Evolutionary conservation across 768 basidiomycete species (phyloP).

Genomic region (Boletus patriciae): DNA sequence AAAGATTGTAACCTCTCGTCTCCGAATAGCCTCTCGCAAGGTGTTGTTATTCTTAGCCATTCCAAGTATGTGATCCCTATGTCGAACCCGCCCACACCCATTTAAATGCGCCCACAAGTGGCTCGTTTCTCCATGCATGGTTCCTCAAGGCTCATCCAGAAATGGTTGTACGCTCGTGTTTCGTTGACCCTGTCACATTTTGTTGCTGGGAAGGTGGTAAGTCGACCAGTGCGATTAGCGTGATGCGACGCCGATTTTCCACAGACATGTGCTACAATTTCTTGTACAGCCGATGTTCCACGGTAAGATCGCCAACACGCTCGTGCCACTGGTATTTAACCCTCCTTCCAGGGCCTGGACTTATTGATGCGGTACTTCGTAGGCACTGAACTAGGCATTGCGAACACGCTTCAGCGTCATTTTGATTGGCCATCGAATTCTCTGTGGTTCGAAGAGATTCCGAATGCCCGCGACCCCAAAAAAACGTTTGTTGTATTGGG

Average conservation of each 20-base stretch:
- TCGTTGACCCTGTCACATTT: conserved; percentile 88
- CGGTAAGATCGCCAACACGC: conserved; percentile 40
- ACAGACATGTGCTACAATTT: conserved; percentile 90
- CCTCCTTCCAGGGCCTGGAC: conserved; percentile 59
- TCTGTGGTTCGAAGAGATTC: conserved; percentile 89
- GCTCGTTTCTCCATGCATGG: conserved; percentile 87
- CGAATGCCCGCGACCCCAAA: conserved; percentile 65
- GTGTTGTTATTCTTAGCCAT: conserved; percentile 81
- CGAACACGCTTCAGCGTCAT: conserved; percentile 78
- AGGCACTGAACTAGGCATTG: conserved; percentile 82
- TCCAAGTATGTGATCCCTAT: conserved; percentile 63
- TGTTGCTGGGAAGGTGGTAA: conserved; percentile 93
- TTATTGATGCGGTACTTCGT: conserved; percentile 87
- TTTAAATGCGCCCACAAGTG: conserved; percentile 41
- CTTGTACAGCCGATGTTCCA: conserved; percentile 67
- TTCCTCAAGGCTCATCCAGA: conserved; percentile 75
- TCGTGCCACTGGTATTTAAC: conserved; percentile 2
- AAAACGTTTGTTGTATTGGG: conserved; percentile 77
- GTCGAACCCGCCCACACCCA: not conserved
- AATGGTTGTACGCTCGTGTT: conserved; percentile 74
- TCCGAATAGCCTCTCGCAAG: conserved; percentile 33
- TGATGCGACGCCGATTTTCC: not conserved
- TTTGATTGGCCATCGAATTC: conserved; percentile 88
- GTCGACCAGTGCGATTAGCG: conserved; percentile 22
- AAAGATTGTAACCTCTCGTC: conserved; percentile 11